Conservation (phyloP, 129 eudicot species). For the Helianthus annuus region DNA sequence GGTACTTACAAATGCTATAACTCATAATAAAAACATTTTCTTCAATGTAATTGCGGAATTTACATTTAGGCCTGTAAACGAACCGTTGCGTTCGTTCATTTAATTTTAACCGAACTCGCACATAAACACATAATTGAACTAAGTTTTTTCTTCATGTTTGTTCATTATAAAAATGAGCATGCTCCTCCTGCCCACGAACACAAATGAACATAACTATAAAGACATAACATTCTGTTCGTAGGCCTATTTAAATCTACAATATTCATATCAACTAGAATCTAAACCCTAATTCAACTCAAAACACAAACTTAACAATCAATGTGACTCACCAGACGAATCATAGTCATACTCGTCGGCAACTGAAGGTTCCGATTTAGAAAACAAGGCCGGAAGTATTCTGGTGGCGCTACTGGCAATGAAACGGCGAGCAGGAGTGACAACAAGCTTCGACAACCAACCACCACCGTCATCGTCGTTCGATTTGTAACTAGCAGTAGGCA, state of each 20-base stretch:
- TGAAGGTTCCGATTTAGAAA: constrained; percentile 36
- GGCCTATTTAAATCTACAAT: neutral
- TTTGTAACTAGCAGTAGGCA: neutral
- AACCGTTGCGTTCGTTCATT: too few species aligned
- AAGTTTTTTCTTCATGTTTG: too few species aligned
- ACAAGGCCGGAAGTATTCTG: constrained; percentile 51
- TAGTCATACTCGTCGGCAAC: constrained; percentile 24
- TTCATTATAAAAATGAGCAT: too few species aligned
- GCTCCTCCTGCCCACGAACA: too few species aligned
- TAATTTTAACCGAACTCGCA: too few species aligned
- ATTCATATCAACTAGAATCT: neutral
- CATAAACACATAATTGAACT: too few species aligned
- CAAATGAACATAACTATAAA: too few species aligned
- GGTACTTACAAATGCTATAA: neutral
- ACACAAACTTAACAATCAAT: constrained; percentile 27
- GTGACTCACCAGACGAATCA: constrained; percentile 24
- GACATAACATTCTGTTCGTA: too few species aligned
- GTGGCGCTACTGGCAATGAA: constrained; percentile 60
- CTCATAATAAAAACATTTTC: neutral
- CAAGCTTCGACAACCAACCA: constrained; percentile 71
- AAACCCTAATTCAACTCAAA: constrained; percentile 24
- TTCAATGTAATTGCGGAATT: neutral
- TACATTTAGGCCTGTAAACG: too few species aligned
- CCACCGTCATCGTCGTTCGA: constrained; percentile 17
- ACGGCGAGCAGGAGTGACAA: constrained; percentile 64